A percentile compares a stretch with the other conserved stretches of the same genome.
These are phyloP conservation scores for Mycena polygramma DNA, from an alignment of 768 basidiomycete species.

Conservation along the genomic window DNA sequence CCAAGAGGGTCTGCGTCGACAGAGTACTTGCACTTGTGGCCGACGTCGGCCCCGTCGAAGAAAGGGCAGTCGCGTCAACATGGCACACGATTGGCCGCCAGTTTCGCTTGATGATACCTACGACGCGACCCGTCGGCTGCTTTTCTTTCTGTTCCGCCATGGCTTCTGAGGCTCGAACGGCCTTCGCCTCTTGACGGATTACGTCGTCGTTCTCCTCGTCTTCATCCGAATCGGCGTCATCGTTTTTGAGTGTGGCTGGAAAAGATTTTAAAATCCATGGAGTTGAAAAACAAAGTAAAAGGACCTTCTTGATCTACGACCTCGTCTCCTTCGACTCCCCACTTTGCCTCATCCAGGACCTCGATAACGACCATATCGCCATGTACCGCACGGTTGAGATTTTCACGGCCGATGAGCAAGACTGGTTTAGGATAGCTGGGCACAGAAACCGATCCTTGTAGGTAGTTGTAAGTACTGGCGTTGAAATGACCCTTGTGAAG, in stretches of 20 bases:
- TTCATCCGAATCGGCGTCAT: constrained; percentile 79
- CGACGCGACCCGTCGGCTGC: constrained; percentile 92
- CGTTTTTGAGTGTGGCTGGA: constrained; percentile 86
- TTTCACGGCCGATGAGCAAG: constrained; percentile 87
- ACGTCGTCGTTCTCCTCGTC: constrained; percentile 56
- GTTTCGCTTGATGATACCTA: constrained; percentile 94
- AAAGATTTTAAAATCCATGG: constrained; percentile 16
- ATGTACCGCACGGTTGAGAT: constrained; percentile 96
- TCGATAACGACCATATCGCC: constrained; percentile 95
- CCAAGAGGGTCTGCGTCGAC: constrained; percentile 92
- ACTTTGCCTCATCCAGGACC: constrained; percentile 87
- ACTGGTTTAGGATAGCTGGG: constrained; percentile 82
- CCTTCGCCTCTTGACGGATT: constrained; percentile 57
- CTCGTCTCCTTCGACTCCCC: constrained; percentile 93
- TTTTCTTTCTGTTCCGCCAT: constrained; percentile 64
- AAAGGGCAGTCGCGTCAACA: constrained; percentile 90
- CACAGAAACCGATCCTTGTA: constrained; percentile 88
- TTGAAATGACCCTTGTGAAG: constrained; percentile 96
- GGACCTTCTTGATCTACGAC: constrained; percentile 94
- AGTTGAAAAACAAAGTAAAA: constrained; percentile 39
- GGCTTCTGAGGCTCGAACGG: constrained; percentile 51
- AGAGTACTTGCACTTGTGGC: constrained; percentile 74
- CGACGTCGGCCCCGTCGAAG: constrained; percentile 60
- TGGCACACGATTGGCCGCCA: constrained; percentile 98
- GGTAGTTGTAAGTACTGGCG: constrained; percentile 95